These are phyloP conservation scores for Eutrema yunnanense DNA, from an alignment of 345 rosid species.

Conservation along the genomic window DNA sequence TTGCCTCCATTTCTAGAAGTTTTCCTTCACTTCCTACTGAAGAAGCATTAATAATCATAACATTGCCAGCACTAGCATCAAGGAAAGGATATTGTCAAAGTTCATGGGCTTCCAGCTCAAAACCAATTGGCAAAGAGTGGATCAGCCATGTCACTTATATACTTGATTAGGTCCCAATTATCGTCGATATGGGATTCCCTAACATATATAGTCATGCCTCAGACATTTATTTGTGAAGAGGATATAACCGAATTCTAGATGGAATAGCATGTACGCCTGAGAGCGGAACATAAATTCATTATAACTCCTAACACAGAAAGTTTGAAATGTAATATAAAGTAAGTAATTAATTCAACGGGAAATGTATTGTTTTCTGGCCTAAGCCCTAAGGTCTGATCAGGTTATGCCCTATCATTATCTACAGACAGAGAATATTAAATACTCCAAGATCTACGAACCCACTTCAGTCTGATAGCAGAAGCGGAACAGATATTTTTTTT, in stretches of 20 bases:
- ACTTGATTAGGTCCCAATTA: not conserved
- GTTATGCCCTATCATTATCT: not conserved
- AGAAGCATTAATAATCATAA: not conserved
- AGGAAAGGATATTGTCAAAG: not conserved
- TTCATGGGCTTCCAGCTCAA: no score
- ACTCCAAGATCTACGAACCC: slow-evolving; percentile 15
- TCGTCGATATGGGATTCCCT: not conserved
- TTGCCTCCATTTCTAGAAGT: slow-evolving; percentile 1
- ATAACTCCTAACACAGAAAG: not conserved
- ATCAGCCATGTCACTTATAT: not conserved
- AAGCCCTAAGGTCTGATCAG: not conserved
- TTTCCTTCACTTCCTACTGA: slow-evolving; percentile 4
- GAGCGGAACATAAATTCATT: not conserved
- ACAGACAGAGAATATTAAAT: not conserved
- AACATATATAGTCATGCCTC: not conserved
- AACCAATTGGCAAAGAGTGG: no score
- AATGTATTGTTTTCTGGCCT: not conserved
- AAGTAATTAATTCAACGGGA: not conserved
- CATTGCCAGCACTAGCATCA: not conserved
- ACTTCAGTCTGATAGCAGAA: slow-evolving; percentile 4
- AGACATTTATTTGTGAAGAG: not conserved
- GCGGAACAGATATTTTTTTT: not conserved
- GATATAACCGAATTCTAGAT: not conserved
- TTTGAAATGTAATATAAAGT: not conserved
- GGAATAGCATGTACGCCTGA: not conserved